These are phyloP conservation scores for Penicillium sp. DNA, from an alignment of 2,329 filamentous ascomycete genomes.

Conservation along the genomic window DNA sequence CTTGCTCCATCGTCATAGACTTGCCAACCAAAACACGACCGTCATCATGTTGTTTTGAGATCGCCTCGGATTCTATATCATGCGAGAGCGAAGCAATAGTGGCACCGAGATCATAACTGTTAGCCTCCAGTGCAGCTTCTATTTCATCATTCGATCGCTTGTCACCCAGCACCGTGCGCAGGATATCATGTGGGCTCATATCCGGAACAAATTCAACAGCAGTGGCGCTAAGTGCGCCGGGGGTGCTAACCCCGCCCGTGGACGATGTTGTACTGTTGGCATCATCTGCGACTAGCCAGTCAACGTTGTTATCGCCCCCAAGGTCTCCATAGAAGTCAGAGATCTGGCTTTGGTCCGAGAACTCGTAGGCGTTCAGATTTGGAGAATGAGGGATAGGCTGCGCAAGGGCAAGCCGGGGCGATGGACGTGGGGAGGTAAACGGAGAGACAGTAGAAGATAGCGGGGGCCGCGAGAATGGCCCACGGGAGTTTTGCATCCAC, in stretches of 20 bases:
- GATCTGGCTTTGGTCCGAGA: conserved; percentile 76
- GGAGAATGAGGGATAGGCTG: conserved; percentile 95
- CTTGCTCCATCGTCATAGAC: conserved; percentile 72
- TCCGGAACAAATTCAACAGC: conserved; percentile 82
- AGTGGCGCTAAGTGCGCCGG: conserved; percentile 66
- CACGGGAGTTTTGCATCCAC: conserved; percentile 69
- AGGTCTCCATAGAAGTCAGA: conserved; percentile 87
- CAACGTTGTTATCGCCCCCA: conserved; percentile 82
- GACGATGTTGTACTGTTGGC: conserved; percentile 78
- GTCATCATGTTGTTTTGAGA: conserved; percentile 54
- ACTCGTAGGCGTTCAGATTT: conserved; percentile 91
- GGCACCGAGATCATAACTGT: conserved; percentile 89
- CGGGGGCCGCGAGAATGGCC: conserved; percentile 72
- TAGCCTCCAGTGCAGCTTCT: conserved; percentile 79
- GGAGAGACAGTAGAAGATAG: conserved; percentile 77
- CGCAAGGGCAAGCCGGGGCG: conserved; percentile 83
- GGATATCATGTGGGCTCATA: conserved; percentile 98
- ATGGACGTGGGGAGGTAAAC: conserved; percentile 90
- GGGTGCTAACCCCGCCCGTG: conserved; percentile 68
- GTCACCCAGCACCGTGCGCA: conserved; percentile 89
- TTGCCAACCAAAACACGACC: conserved; percentile 77
- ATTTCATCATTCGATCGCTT: conserved; percentile 91
- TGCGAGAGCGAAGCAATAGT: conserved; percentile 90
- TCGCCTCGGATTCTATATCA: conserved; percentile 54
- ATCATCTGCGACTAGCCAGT: conserved; percentile 91